Evolutionary conservation across 805 yeast genomes (phyloP), one percentile per base, ranked within the genome.

Genomic region (Candida ipomoeae): DNA sequence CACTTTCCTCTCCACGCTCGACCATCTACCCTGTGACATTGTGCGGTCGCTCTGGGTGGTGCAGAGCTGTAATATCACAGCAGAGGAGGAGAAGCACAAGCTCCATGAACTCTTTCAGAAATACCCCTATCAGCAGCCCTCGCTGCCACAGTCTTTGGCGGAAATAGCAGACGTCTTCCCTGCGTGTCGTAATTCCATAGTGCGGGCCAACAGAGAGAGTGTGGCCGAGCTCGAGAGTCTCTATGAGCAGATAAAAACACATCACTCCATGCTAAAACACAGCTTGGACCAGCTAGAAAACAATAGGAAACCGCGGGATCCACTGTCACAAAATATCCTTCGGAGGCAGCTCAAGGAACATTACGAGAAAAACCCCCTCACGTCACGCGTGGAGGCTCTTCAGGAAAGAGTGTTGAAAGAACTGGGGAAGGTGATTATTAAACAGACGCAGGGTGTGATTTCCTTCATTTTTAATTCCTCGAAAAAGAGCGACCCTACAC

Each of bases 21-120:
- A 73, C 51, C 78, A 73, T 52, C 60, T 73, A 35, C 77, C 78
- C 23, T 67, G 76, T 49, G 78, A 73, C 49, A 60, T 73, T 3
- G 63, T 73, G 39, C 68, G 78, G 44, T 69, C 75, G 7, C 56
- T 73, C 8, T 73, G 78, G 78, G 56, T 72, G 15, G 63, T 73
- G 3, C 78, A 73, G 48, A 56, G 67, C 13, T 64, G 72, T 46
- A 73, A 73, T 48, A 55, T 70, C 18, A 46, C 59, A 8, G 59
- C 65, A 3, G 63, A 60, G 21, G 62, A 64, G 35, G 55, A 53
- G 38, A 58, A 58, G 50, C 55, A 55, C 1, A 54, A 51, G 40
- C 53, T 68, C 23, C 52, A 65, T 44, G 51, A 52, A 6, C 37
- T 60, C 21, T 54, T 64, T 21, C 44, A 40, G 21, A 43, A 55